Base-by-base conservation (phyloP, 2,329 filamentous ascomycete species). In the Cadophora sp. region DNA sequence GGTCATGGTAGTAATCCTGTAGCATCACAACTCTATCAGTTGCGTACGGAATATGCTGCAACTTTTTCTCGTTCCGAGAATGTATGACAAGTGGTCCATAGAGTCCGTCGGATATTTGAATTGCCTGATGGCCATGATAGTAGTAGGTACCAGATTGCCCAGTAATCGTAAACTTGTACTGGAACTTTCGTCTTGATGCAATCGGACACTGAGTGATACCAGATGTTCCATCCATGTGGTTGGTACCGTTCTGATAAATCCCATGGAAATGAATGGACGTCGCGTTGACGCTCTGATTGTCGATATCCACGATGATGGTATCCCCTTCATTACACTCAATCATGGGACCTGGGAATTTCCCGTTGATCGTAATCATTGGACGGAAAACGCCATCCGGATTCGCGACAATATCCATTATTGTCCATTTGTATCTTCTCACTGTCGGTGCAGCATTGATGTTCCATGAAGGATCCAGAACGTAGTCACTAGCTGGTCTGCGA, bases 251-350 rank as follows among this genome's bases (percentile, higher is more conserved):
- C 76, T 93, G 91, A 75, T 88, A 93, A 70, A 95, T 84, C 19
- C 92, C 92, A 73, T 95, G 92, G 77, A 92, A 94, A 76, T 95
- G 92, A 5, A 94, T 82, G 8, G 88, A 86, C 0, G 91, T 77
- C 14, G 76, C 85, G 72, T 93, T 91, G 14, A 82, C 81, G 0
- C 91, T 86, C 26, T 85, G 83, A 73, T 95, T 95, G 72, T 87
- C 81, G 62, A 93, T 83, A 37, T 92, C 87, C 53, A 94, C 87
- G 3, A 92, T 78, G 9, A 96, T 78, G 0, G 85, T 87, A 73
- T 96, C 92, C 24, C 91, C 91, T 71, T 92, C 88, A 72, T 92
- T 92, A 70, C 89, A 87, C 71, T 92, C 87, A 56, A 96, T 87
- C 55, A 91, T 79, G 6, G 92, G 92, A 0, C 92, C 85, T 0